A percentile compares a stretch with the other conserved stretches of the same genome.
phyloP scores from a whole-genome alignment of 2,329 filamentous ascomycete genomes.

The Scleromitrula shiraiana region DNA sequence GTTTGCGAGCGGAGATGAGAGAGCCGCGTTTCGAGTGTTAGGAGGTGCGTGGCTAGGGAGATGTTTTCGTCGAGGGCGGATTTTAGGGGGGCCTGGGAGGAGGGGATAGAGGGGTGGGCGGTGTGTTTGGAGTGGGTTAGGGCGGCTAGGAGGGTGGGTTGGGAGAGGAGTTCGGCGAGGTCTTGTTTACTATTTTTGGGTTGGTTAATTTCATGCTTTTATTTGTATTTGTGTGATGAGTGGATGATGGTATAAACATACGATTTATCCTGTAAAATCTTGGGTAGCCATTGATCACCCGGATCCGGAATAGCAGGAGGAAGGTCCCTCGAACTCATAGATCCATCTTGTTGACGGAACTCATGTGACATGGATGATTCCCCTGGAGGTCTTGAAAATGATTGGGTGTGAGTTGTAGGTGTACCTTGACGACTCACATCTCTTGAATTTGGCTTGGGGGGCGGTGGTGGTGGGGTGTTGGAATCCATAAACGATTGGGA shows the following conservation, averaged over 20 bases:
- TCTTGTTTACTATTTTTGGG: constrained; percentile 60
- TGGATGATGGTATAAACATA: constrained; percentile 36
- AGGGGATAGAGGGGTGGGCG: constrained; percentile 62
- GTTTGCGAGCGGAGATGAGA: constrained; percentile 58
- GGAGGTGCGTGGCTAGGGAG: constrained; percentile 55
- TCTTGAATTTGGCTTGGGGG: constrained; percentile 64
- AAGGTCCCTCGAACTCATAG: background rate
- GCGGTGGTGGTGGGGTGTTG: constrained; percentile 57
- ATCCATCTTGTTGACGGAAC: constrained; percentile 14
- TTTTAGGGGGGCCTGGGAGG: constrained; percentile 57
- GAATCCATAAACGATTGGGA: constrained; percentile 34
- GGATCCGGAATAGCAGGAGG: constrained; percentile 42
- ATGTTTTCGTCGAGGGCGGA: constrained; percentile 64
- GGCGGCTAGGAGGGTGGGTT: constrained; percentile 61
- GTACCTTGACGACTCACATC: constrained; percentile 61
- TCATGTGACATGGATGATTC: constrained; percentile 15
- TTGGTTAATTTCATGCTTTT: background rate
- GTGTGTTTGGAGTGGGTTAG: constrained; percentile 60
- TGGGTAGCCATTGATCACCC: constrained; percentile 71
- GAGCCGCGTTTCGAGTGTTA: constrained; percentile 50
- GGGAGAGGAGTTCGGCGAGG: constrained; percentile 60
- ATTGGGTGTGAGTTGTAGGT: constrained; percentile 39
- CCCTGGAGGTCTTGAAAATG: constrained; percentile 20
- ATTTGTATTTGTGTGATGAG: background rate
- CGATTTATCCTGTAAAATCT: constrained; percentile 73